Conservation (phyloP, 768 basidiomycete genomes). For the Russula sp. region DNA sequence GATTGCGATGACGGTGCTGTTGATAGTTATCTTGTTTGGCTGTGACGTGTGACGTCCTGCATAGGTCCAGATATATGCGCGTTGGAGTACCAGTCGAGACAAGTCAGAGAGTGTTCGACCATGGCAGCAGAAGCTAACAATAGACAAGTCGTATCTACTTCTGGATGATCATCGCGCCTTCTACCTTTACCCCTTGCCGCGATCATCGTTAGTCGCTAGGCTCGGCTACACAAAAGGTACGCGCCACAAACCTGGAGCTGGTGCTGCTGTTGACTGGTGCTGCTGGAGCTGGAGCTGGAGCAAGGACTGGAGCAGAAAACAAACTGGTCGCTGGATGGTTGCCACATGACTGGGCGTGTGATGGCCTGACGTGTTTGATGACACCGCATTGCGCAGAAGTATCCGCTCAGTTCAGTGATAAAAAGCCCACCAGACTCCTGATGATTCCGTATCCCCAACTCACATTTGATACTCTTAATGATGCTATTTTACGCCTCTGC, state of each 20-base stretch:
- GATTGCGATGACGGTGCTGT: neutral
- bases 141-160: neutral
- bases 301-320: no score
- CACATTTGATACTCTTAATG: no score
- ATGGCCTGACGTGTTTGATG: no score
- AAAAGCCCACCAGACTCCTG: neutral
- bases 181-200: neutral
- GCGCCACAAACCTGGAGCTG: neutral
- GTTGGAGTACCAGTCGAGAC: no score
- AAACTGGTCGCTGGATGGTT: no score
- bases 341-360: no score
- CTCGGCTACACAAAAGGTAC: neutral
- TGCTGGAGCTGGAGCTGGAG: no score
- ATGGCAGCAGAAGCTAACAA: neutral
- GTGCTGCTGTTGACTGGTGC: no score
- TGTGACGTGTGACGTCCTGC: neutral
- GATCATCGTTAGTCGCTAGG: neutral
- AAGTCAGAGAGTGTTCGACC: neutral
- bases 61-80: slow-evolving; percentile 3
- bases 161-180: neutral
- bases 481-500: neutral
- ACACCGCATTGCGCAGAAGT: no score
- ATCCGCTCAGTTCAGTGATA: no score
- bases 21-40: neutral
- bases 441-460: no score